A percentile compares a stretch with the other conserved stretches of the same genome.
Conservation (phyloP, 2,329 filamentous ascomycete species). For the Claviceps purpurea region DNA sequence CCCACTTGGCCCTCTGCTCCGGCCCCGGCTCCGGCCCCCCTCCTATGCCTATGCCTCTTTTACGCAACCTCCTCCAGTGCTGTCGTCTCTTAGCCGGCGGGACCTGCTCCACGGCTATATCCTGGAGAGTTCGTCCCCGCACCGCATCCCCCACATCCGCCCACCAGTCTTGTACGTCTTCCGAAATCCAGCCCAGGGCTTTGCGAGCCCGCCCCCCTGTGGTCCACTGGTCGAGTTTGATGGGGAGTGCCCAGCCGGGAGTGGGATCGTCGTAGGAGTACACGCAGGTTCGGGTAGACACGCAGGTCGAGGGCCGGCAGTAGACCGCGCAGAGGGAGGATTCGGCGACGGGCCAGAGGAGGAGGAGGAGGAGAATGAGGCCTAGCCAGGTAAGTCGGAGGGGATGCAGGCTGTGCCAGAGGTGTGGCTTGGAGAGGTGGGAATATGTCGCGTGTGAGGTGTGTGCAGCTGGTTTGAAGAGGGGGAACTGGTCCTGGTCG, state of each 20-base stretch:
- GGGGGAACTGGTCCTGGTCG: neutral
- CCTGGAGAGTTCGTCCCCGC: conserved; percentile 30
- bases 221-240: conserved; percentile 49
- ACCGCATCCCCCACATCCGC: conserved; percentile 35
- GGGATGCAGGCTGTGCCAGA: conserved; percentile 30
- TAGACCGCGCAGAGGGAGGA: conserved; percentile 37
- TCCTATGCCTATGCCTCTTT: conserved; percentile 21
- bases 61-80: conserved; percentile 36
- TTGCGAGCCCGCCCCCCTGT: conserved; percentile 37
- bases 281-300: conserved; percentile 28
- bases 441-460: conserved; percentile 21
- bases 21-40: conserved; percentile 10
- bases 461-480: conserved; percentile 7
- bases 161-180: conserved; percentile 32
- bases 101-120: conserved; percentile 29
- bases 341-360: conserved; percentile 43
- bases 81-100: conserved; percentile 33
- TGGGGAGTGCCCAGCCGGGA: conserved; percentile 46
- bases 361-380: conserved; percentile 26
- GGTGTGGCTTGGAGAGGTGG: conserved; percentile 30
- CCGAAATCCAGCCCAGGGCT: conserved; percentile 21
- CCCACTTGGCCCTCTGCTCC: conserved; percentile 29
- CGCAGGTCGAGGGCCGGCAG: conserved; percentile 40
- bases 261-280: conserved; percentile 46
- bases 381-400: conserved; percentile 38